phyloP scores from a whole-genome alignment of 768 basidiomycete species.

The Obba rivulosa region DNA sequence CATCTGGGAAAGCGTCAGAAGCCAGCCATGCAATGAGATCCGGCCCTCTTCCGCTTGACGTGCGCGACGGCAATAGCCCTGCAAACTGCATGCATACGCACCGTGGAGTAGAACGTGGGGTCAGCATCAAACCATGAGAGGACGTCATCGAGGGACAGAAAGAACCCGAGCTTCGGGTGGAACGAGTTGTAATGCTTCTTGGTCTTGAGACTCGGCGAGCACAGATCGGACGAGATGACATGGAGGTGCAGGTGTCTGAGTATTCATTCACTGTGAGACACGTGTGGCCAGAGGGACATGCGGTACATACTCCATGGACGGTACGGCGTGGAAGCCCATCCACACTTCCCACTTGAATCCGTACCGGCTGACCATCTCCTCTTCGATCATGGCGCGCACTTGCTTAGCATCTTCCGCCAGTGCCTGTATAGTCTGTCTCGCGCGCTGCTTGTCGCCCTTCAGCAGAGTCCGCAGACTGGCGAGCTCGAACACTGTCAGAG shows the following conservation, averaged over 20 bases:
- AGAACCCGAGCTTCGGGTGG: slow-evolving; percentile 79
- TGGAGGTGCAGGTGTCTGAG: slow-evolving; percentile 79
- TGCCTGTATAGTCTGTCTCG: slow-evolving; percentile 46
- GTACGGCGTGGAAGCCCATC: slow-evolving; percentile 80
- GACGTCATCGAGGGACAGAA: slow-evolving; percentile 74
- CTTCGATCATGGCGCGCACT: slow-evolving; percentile 57
- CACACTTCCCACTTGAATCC: slow-evolving; percentile 75
- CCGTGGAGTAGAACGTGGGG: slow-evolving; percentile 45
- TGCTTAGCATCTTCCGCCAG: slow-evolving; percentile 53
- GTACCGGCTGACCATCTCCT: slow-evolving; percentile 74
- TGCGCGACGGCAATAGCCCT: neutral
- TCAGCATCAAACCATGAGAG: slow-evolving; percentile 74
- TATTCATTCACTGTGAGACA: neutral
- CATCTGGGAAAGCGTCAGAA: slow-evolving; percentile 37
- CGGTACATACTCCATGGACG: slow-evolving; percentile 75
- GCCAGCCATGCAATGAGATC: no score
- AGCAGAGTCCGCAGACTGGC: slow-evolving; percentile 52
- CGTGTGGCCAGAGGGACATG: neutral
- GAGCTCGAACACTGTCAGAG: slow-evolving; percentile 35
- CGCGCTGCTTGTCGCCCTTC: slow-evolving; percentile 45
- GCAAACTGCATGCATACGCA: slow-evolving; percentile 27
- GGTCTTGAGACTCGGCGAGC: slow-evolving; percentile 63
- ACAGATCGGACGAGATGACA: slow-evolving; percentile 75
- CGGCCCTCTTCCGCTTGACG: no score
- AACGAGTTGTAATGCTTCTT: slow-evolving; percentile 95